Conservation (phyloP, 192 early-diverging fungal species). For the Gaertneriomyces sp. region DNA sequence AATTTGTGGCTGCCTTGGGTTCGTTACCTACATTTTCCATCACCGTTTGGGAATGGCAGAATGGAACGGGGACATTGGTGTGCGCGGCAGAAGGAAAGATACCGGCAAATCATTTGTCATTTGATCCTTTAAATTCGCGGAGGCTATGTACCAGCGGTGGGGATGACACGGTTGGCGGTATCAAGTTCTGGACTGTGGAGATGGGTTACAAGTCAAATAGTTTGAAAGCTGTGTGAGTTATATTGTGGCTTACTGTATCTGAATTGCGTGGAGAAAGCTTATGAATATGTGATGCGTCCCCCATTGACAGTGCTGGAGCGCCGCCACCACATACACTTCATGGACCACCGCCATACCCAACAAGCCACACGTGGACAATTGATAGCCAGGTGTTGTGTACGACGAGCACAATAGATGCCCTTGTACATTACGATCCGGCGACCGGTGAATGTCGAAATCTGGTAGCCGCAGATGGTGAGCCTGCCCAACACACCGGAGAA, state of each 20-base stretch:
- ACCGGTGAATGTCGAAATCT: slow-evolving; percentile 25
- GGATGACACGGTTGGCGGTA: slow-evolving; percentile 6
- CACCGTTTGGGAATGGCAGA: slow-evolving; percentile 53
- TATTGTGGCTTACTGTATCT: no score
- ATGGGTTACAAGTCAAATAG: slow-evolving; percentile 39
- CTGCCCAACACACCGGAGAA: not conserved
- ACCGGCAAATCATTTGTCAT: slow-evolving; percentile 37
- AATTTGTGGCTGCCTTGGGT: slow-evolving; percentile 48
- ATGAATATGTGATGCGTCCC: no score
- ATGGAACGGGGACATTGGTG: slow-evolving; percentile 23
- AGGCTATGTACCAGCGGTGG: slow-evolving; percentile 42
- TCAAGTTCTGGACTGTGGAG: slow-evolving; percentile 50
- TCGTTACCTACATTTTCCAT: slow-evolving; percentile 42
- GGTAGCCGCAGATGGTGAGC: slow-evolving; percentile 18
- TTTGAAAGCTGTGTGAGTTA: slow-evolving; percentile 38
- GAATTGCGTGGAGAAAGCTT: no score
- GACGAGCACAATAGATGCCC: slow-evolving; percentile 18
- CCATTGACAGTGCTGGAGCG: no score
- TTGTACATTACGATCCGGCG: slow-evolving; percentile 36
- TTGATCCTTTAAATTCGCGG: slow-evolving; percentile 46
- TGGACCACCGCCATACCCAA: not conserved
- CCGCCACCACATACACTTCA: no score
- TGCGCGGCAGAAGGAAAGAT: slow-evolving; percentile 20
- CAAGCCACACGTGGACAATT: slow-evolving; percentile 23
- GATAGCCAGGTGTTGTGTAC: slow-evolving; percentile 21